phyloP scores from a whole-genome alignment of 257 asterid species.

The Solanum rostratum region DNA sequence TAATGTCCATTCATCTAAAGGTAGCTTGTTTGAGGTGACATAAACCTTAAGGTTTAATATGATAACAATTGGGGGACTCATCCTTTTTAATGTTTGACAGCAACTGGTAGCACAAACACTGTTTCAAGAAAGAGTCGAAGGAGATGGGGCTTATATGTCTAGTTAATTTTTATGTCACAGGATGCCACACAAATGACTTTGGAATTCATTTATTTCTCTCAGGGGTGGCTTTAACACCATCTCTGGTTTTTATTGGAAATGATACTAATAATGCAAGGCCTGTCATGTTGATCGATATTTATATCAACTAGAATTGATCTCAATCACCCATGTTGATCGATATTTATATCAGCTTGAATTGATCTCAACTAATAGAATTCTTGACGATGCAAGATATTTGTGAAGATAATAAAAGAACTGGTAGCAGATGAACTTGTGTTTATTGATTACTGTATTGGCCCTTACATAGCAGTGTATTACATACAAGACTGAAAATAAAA shows the following conservation, averaged over 20 bases:
- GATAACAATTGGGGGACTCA: background rate
- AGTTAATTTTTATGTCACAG: background rate
- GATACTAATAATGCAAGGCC: background rate
- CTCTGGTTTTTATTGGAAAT: background rate
- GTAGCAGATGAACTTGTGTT: no score
- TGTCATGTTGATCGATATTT: background rate
- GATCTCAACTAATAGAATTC: background rate
- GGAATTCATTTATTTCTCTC: no score
- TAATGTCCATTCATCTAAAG: background rate
- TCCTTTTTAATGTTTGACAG: background rate
- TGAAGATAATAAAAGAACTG: no score
- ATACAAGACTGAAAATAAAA: no score
- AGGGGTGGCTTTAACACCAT: background rate
- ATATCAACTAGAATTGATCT: background rate
- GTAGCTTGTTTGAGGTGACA: background rate
- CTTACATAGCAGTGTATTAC: no score
- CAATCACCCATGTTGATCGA: background rate
- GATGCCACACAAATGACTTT: background rate
- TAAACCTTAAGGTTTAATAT: background rate
- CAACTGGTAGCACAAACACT: background rate
- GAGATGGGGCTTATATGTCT: background rate
- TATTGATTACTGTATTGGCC: no score
- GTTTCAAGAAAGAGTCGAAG: background rate
- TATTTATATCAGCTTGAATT: background rate
- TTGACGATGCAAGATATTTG: background rate